Evolutionary conservation across 2,329 filamentous ascomycete species (phyloP).

Genomic region (Cladosporium halotolerans): DNA sequence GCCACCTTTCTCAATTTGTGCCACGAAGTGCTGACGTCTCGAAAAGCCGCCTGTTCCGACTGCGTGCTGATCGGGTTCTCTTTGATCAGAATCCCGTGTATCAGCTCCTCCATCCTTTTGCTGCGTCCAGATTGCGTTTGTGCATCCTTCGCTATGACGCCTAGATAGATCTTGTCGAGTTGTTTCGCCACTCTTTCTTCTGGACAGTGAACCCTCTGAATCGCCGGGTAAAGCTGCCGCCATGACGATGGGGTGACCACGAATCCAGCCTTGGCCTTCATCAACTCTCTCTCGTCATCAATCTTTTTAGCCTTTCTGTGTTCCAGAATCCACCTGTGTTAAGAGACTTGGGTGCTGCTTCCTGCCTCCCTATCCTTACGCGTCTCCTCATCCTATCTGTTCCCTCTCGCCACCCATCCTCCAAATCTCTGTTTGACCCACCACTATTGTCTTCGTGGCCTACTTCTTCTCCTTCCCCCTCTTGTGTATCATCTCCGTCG

Average conservation of each 20-base stretch:
- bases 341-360: neutral
- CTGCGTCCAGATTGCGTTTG: neutral
- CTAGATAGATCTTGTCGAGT: neutral
- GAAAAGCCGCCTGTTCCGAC: neutral
- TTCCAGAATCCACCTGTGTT: neutral
- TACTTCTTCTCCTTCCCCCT: too few species aligned
- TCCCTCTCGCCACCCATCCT: fast-evolving
- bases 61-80: neutral
- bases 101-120: neutral
- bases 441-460: too few species aligned
- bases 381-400: too few species aligned
- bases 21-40: neutral
- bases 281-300: neutral
- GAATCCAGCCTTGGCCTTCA: neutral
- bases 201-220: neutral
- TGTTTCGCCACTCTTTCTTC: neutral
- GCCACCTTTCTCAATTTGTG: neutral
- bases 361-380: fast-evolving
- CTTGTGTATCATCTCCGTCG: too few species aligned
- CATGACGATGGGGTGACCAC: neutral
- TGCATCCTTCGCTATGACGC: neutral
- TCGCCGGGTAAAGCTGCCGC: neutral
- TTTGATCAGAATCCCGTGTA: neutral
- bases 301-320: neutral
- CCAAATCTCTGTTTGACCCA: fast-evolving